Percentiles rank a stretch among this genome's conserved stretches.
Evolutionary conservation across 805 yeast species (phyloP).

Genomic region (Blastobotrys mokoenaii): DNA sequence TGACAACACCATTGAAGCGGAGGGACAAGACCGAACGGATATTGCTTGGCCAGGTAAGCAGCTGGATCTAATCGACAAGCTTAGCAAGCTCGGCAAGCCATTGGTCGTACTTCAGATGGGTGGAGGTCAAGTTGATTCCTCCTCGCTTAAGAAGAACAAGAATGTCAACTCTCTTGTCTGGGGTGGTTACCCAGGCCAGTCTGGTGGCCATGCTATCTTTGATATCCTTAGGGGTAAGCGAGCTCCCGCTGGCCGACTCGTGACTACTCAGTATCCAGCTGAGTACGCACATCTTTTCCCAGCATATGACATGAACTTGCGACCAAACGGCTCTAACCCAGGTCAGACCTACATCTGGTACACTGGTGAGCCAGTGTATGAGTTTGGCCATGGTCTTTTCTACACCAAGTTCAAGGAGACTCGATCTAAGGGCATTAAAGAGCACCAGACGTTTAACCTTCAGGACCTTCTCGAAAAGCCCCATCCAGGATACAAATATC

Average conservation of each 20-base stretch:
- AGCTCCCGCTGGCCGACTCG: conserved; percentile 10
- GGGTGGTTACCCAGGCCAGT: conserved; percentile 14
- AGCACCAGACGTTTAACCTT: neutral
- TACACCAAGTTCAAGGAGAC: conserved; percentile 7
- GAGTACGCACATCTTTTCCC: conserved; percentile 8
- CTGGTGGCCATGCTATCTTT: conserved; percentile 8
- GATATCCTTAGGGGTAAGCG: conserved; percentile 8
- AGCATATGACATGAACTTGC: conserved; percentile 10
- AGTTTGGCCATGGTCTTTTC: conserved; percentile 10
- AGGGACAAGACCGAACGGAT: conserved; percentile 6
- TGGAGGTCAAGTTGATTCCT: conserved; percentile 11
- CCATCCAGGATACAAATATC: neutral
- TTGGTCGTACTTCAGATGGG: conserved; percentile 10
- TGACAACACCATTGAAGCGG: conserved; percentile 10
- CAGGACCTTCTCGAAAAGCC: neutral
- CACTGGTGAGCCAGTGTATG: conserved; percentile 6
- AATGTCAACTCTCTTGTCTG: conserved; percentile 8
- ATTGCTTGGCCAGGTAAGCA: conserved; percentile 12
- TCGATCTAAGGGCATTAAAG: neutral
- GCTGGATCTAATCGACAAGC: conserved; percentile 4
- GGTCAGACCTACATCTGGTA: conserved; percentile 13
- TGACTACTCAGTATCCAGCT: conserved; percentile 10
- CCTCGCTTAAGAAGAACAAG: conserved; percentile 3
- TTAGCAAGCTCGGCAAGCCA: conserved; percentile 5
- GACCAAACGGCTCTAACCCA: conserved; percentile 8